These are phyloP conservation scores for Fusarium devonianum DNA, from an alignment of 2,329 filamentous ascomycete species.

Conservation along the genomic window DNA sequence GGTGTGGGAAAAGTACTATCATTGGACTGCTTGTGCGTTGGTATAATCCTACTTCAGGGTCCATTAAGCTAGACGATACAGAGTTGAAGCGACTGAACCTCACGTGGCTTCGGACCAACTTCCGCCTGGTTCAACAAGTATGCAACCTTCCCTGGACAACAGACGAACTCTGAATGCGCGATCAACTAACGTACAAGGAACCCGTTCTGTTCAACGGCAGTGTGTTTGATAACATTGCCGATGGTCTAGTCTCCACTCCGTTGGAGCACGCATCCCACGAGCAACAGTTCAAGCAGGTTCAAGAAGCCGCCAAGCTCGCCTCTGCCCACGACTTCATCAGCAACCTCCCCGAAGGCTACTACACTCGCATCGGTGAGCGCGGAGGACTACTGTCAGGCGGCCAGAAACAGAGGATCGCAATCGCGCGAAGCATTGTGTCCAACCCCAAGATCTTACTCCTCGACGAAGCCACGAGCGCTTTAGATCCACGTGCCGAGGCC, in stretches of 20 bases:
- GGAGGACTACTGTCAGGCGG: conserved; percentile 69
- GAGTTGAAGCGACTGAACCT: conserved; percentile 40
- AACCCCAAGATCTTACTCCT: conserved; percentile 63
- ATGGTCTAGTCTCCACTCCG: conserved; percentile 50
- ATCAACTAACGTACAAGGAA: conserved; percentile 30
- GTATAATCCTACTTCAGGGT: conserved; percentile 52
- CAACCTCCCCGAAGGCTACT: conserved; percentile 53
- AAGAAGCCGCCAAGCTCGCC: conserved; percentile 54
- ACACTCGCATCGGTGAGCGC: conserved; percentile 66
- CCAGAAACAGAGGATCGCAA: conserved; percentile 69
- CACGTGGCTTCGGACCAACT: conserved; percentile 41
- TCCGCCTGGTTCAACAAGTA: conserved; percentile 36
- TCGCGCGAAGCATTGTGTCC: conserved; percentile 53
- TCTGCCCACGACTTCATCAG: conserved; percentile 59
- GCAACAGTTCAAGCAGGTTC: conserved; percentile 49
- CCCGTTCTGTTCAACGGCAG: conserved; percentile 49
- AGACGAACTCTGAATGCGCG: too few species aligned
- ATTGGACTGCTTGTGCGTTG: conserved; percentile 60
- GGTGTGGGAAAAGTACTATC: conserved; percentile 70
- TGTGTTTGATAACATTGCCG: conserved; percentile 59
- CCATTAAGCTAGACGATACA: conserved; percentile 41
- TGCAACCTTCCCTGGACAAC: too few species aligned
- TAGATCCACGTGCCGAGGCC: conserved; percentile 51
- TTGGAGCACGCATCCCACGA: conserved; percentile 45
- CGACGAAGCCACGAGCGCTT: conserved; percentile 70